These are phyloP conservation scores for Aspergillus asperescens DNA, from an alignment of 495 filamentous ascomycete species.

Conservation along the genomic window DNA sequence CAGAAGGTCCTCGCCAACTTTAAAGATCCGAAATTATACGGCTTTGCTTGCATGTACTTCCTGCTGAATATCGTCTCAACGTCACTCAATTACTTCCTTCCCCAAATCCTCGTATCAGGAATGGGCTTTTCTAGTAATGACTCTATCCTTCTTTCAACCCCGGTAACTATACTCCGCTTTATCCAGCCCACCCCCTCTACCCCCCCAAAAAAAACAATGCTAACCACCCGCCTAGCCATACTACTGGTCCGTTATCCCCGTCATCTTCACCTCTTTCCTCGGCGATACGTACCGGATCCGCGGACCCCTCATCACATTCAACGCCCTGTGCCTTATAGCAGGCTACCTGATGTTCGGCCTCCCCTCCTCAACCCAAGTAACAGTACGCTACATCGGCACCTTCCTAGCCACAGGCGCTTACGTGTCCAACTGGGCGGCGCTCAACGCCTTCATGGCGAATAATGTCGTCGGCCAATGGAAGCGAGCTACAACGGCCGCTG, in stretches of 20 bases:
- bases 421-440: slow-evolving; percentile 72
- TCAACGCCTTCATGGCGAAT: slow-evolving; percentile 67
- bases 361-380: slow-evolving; percentile 49
- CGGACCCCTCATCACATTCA: slow-evolving; percentile 68
- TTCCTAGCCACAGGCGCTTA: slow-evolving; percentile 76
- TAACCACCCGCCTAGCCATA: slow-evolving; percentile 46
- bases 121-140: slow-evolving; percentile 65
- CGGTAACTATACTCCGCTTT: slow-evolving; percentile 36
- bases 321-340: slow-evolving; percentile 62
- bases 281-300: slow-evolving; percentile 62
- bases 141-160: slow-evolving; percentile 66
- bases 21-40: slow-evolving; percentile 65
- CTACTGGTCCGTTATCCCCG: slow-evolving; percentile 68
- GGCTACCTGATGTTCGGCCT: slow-evolving; percentile 75
- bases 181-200: not conserved
- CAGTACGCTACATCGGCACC: slow-evolving; percentile 67
- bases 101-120: slow-evolving; percentile 64
- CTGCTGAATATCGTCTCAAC: slow-evolving; percentile 67
- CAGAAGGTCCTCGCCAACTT: slow-evolving; percentile 55
- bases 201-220: not conserved
- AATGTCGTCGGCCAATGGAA: slow-evolving; percentile 76
- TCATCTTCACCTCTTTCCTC: slow-evolving; percentile 61
- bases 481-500: slow-evolving; percentile 63
- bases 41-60: slow-evolving; percentile 68
- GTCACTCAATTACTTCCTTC: slow-evolving; percentile 62